These are phyloP conservation scores for Vicia sativa DNA, from an alignment of 306 rosid species.

Conservation along the genomic window DNA sequence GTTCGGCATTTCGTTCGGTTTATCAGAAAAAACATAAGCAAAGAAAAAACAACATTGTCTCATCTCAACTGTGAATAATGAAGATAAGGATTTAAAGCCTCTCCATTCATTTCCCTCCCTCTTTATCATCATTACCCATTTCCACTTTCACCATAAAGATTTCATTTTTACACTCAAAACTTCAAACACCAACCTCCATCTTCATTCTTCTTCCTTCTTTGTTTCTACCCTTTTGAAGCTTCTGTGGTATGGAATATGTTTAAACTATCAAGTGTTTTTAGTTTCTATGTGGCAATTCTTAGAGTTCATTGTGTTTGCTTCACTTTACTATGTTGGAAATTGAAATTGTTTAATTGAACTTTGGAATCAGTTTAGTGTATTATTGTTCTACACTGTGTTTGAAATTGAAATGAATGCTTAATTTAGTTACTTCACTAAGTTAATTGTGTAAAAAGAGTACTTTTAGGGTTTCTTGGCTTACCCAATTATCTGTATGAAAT, in stretches of 20 bases:
- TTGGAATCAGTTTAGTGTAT: neutral
- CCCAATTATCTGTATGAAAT: slow-evolving; percentile 17
- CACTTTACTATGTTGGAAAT: slow-evolving; percentile 24
- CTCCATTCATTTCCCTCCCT: slow-evolving; percentile 84
- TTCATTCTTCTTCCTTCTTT: neutral
- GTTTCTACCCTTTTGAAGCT: slow-evolving; percentile 39
- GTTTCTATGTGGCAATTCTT: slow-evolving; percentile 29
- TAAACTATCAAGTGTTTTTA: slow-evolving; percentile 38
- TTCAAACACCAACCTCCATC: slow-evolving; percentile 20
- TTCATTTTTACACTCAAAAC: slow-evolving; percentile 22
- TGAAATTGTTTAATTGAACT: slow-evolving; percentile 26
- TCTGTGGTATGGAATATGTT: slow-evolving; percentile 48
- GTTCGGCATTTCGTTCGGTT: slow-evolving; percentile 16
- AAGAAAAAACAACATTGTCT: slow-evolving; percentile 25
- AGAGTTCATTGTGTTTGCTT: slow-evolving; percentile 11
- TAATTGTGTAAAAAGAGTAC: slow-evolving; percentile 9
- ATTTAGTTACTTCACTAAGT: slow-evolving; percentile 16
- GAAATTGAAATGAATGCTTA: slow-evolving; percentile 38
- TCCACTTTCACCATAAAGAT: slow-evolving; percentile 38
- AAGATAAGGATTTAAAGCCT: slow-evolving; percentile 88
- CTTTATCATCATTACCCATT: slow-evolving; percentile 49
- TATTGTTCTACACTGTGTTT: slow-evolving; percentile 20
- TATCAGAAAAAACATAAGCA: slow-evolving; percentile 21
- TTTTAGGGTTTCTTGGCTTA: slow-evolving; percentile 14
- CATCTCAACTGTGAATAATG: neutral